A percentile compares a stretch with the other conserved stretches of the same genome.
Evolutionary conservation across 805 yeast genomes (phyloP).

Genomic region (Metschnikowia continentalis): DNA sequence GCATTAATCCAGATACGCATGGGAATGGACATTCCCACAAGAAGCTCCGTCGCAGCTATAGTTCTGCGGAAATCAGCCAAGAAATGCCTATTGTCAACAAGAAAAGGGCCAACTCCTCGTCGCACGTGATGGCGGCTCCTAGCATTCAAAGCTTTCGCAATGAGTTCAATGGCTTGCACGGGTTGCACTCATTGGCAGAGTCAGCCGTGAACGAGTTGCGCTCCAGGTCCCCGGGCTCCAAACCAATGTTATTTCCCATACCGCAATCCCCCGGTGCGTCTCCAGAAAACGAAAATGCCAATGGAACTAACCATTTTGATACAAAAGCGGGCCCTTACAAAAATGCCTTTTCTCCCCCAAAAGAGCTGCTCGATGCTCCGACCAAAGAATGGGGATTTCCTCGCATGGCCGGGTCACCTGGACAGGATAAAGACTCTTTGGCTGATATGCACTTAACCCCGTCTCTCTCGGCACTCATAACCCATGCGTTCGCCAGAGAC

Average conservation of each 20-base stretch:
- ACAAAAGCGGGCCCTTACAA: too few relatives aligned
- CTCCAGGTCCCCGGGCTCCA: slow-evolving; percentile 8
- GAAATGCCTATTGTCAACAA: slow-evolving; percentile 1
- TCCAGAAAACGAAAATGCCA: background rate
- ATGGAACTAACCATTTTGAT: background rate
- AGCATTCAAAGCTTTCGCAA: slow-evolving; percentile 12
- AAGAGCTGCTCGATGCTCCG: background rate
- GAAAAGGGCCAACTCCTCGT: slow-evolving; percentile 21
- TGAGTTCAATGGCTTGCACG: slow-evolving; percentile 13
- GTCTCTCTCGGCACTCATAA: slow-evolving; percentile 35
- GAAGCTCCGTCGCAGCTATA: slow-evolving; percentile 13
- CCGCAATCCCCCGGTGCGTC: background rate
- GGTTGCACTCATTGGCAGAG: slow-evolving; percentile 32
- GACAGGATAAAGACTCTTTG: slow-evolving; percentile 8
- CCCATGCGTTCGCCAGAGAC: slow-evolving; percentile 29
- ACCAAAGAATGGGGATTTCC: slow-evolving; percentile 11
- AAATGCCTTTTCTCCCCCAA: background rate
- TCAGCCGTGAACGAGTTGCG: slow-evolving; percentile 30
- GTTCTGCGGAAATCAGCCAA: slow-evolving; percentile 7
- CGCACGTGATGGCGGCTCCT: slow-evolving; percentile 6
- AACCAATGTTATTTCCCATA: background rate
- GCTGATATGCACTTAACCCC: slow-evolving; percentile 31
- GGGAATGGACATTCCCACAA: background rate
- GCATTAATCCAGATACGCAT: slow-evolving; percentile 44
- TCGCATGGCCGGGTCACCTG: background rate